Percentiles rank a stretch among this genome's conserved stretches.
Conservation (phyloP, 129 eudicot genomes). For the Helichrysum umbraculigerum region DNA sequence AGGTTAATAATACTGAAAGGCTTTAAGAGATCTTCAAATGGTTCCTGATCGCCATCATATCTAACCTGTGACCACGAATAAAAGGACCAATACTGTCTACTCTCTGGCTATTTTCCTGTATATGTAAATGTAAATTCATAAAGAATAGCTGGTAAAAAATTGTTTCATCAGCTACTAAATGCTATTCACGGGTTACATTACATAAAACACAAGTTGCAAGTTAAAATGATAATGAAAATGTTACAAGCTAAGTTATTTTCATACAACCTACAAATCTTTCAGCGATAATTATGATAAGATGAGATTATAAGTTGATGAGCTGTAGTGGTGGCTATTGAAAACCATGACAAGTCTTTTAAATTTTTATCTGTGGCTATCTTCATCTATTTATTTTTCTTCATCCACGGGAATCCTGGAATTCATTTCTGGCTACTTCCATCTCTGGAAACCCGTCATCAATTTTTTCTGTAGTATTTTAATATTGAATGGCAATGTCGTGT, state of each 20-base stretch:
- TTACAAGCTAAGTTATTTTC: not conserved
- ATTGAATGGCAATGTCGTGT: not conserved
- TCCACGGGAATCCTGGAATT: not conserved
- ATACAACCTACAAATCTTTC: not conserved
- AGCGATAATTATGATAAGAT: not conserved
- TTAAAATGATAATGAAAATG: not conserved
- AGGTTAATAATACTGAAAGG: not conserved
- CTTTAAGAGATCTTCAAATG: not conserved
- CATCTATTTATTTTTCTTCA: not conserved
- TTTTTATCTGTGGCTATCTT: not conserved
- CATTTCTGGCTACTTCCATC: not conserved
- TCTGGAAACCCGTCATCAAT: not conserved
- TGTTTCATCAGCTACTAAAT: not conserved
- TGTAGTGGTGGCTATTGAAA: not conserved
- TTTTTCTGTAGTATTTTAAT: slow-evolving; percentile 1
- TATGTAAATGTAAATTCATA: not conserved
- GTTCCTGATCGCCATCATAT: not conserved
- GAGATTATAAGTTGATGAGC: slow-evolving; percentile 10
- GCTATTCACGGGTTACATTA: not conserved
- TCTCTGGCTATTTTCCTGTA: not conserved
- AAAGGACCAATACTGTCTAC: not conserved
- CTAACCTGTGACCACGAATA: not conserved
- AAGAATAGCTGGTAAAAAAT: not conserved
- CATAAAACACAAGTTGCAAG: not conserved
- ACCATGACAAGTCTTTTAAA: not conserved